Evolutionary conservation across 192 early-diverging fungal genomes (phyloP).

Genomic region (Spinellus fusiger): DNA sequence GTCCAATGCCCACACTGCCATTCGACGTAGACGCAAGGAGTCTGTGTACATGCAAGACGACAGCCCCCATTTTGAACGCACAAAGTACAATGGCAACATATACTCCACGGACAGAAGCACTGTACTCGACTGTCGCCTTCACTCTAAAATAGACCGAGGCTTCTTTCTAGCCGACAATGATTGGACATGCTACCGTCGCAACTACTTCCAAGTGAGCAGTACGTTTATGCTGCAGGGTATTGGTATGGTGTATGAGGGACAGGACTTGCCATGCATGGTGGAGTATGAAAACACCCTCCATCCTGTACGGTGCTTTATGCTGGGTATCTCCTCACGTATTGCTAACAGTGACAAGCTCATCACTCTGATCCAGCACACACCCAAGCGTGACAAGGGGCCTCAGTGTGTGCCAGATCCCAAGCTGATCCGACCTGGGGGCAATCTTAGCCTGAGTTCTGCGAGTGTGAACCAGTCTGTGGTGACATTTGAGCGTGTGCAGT

Average conservation of each 20-base stretch:
- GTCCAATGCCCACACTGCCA: background rate
- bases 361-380: conserved; percentile 67
- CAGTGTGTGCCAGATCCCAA: conserved; percentile 52
- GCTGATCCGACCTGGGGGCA: conserved; percentile 38
- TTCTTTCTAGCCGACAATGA: conserved; percentile 71
- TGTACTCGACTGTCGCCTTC: conserved; percentile 41
- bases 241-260: conserved; percentile 21
- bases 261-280: conserved; percentile 53
- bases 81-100: conserved; percentile 9
- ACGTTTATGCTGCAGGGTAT: conserved; percentile 38
- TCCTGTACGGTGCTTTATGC: conserved; percentile 51
- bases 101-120: conserved; percentile 9
- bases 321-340: conserved; percentile 60
- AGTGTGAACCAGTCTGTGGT: conserved; percentile 41
- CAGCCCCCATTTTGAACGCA: conserved; percentile 6
- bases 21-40: conserved; percentile 1
- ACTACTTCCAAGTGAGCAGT: conserved; percentile 73
- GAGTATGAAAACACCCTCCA: conserved; percentile 34
- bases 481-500: conserved; percentile 88
- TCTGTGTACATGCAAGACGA: conserved; percentile 1
- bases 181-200: conserved; percentile 87
- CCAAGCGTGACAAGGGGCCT: conserved; percentile 84
- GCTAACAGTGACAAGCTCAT: conserved; percentile 49
- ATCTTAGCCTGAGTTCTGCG: conserved; percentile 25
- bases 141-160: conserved; percentile 69